Base-by-base conservation (phyloP, 2,329 filamentous ascomycete species). In the Colletotrichum lupini region DNA sequence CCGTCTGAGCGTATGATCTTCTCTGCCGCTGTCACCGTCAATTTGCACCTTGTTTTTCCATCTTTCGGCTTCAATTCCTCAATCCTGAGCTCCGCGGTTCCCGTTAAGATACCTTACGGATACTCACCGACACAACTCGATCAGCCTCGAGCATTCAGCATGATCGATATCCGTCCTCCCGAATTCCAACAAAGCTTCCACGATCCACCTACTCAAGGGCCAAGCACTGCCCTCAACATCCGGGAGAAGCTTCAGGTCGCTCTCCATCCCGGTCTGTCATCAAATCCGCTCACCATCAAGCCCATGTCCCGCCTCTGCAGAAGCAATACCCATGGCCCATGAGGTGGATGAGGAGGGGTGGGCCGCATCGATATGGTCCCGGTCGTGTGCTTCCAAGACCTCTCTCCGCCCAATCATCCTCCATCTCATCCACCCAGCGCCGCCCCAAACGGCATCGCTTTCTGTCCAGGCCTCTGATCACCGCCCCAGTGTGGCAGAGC, bases 401-500 rank as follows among this genome's bases (percentile, higher is more conserved):
- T 9, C 12, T 37, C 19, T 5, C 1, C 35, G 35, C n/a, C 62
- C 69, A 68, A 68, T 72, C 37, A 72, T 16, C 37, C 6, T 49
- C 56, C 0, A 16, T 46, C 1, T 58, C 46, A 22, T 24, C 37
- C 30, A 35, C 30, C 66, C 32, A 19, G 57, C 24, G 24, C 32
- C 24, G 30, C 58, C 66, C 66, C 57, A 68, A 68, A 55, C 11
- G 65, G 65, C 46, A 62, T 37, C 60, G 35, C 37, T 24, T 28
- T 52, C 55, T 67, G 35, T 37, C 28, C 64, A 37, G 60, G 53
- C 52, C 53, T 22, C 14, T 26, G 35, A 53, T 53, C 61, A 59
- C 67, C 67, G 37, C 67, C 35, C 58, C 67, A 55, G n/a, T 57
- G 35, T 52, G 26, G 19, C 65, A 35, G 67, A 58, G 46, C 30